Percentiles rank a stretch among this genome's conserved stretches.
phyloP scores from a whole-genome alignment of 2,329 filamentous ascomycete genomes.

The Arachnomyces sp. region DNA sequence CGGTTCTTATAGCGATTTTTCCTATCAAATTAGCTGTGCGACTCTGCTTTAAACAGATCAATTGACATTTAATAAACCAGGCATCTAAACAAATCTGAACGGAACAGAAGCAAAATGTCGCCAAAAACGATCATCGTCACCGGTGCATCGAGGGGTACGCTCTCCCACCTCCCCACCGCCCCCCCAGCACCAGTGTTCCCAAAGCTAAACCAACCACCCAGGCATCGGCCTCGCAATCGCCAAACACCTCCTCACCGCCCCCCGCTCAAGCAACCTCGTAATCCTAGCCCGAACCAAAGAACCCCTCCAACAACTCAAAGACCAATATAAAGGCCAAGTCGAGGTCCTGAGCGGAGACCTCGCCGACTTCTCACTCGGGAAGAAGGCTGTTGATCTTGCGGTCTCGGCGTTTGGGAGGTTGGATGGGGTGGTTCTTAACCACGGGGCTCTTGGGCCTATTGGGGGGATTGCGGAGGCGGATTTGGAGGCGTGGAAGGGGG shows the following conservation, averaged over 20 bases:
- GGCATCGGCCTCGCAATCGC: conserved; percentile 56
- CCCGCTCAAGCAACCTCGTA: conserved; percentile 47
- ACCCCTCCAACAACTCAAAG: conserved; percentile 46
- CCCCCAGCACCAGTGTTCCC: not conserved
- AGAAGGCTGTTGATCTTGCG: conserved; percentile 57
- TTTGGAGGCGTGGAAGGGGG: conserved; percentile 63
- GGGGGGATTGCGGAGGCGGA: conserved; percentile 58
- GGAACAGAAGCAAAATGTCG: too few species aligned
- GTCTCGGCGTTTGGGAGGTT: conserved; percentile 58
- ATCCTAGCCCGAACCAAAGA: conserved; percentile 48
- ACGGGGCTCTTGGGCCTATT: conserved; percentile 71
- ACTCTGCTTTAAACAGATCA: too few species aligned
- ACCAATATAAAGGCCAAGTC: conserved; percentile 47
- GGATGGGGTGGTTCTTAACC: conserved; percentile 81
- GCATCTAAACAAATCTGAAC: too few species aligned
- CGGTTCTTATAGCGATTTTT: too few species aligned
- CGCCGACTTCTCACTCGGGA: conserved; percentile 45
- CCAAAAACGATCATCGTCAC: conserved; percentile 63
- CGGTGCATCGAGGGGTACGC: conserved; percentile 53
- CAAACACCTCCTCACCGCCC: conserved; percentile 48
- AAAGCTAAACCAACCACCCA: conserved; percentile 17
- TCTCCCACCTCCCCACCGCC: not conserved
- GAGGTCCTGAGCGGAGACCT: conserved; percentile 52
- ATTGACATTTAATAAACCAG: too few species aligned
- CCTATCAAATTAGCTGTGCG: too few species aligned